Conservation (phyloP, 331 rosid species). For the Ulmus americana region DNA sequence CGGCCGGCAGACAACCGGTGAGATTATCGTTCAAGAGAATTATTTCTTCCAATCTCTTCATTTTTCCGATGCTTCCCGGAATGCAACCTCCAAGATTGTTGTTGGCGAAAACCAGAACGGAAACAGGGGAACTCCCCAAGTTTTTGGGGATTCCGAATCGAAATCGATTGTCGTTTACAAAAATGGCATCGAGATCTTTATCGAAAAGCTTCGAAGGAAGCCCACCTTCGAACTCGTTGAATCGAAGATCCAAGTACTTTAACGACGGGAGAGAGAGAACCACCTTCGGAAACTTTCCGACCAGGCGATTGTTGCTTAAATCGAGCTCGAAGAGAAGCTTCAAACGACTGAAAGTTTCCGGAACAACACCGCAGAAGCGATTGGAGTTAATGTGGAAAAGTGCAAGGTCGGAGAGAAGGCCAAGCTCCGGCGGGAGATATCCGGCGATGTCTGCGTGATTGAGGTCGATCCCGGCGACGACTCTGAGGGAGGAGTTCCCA, state of each 20-base stretch:
- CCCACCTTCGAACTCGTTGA: conserved; percentile 41
- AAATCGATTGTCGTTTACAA: conserved; percentile 35
- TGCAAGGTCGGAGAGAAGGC: conserved; percentile 42
- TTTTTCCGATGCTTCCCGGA: conserved; percentile 36
- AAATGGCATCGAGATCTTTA: conserved; percentile 35
- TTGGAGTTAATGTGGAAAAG: conserved; percentile 46
- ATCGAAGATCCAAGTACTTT: conserved; percentile 33
- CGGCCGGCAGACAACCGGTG: conserved; percentile 32
- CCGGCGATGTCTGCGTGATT: conserved; percentile 50
- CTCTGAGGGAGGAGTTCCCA: conserved; percentile 11
- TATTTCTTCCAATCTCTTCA: conserved; percentile 38
- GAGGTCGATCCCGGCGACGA: conserved; percentile 49
- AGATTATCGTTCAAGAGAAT: conserved; percentile 36
- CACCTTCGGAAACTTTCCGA: conserved; percentile 31
- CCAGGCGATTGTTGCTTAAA: conserved; percentile 46
- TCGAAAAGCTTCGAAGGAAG: conserved; percentile 38
- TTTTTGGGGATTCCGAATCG: conserved; percentile 33
- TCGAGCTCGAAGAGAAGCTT: conserved; percentile 41
- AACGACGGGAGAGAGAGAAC: conserved; percentile 31
- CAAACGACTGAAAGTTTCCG: conserved; percentile 23
- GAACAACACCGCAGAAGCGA: conserved; percentile 48
- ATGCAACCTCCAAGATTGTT: conserved; percentile 38
- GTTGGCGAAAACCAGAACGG: conserved; percentile 41
- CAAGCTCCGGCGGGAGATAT: conserved; percentile 35
- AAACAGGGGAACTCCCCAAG: conserved; percentile 40